Evolutionary conservation across 2,329 filamentous ascomycete genomes (phyloP), one percentile per base, ranked within the genome.

Genomic region (Venturia oleaginea): DNA sequence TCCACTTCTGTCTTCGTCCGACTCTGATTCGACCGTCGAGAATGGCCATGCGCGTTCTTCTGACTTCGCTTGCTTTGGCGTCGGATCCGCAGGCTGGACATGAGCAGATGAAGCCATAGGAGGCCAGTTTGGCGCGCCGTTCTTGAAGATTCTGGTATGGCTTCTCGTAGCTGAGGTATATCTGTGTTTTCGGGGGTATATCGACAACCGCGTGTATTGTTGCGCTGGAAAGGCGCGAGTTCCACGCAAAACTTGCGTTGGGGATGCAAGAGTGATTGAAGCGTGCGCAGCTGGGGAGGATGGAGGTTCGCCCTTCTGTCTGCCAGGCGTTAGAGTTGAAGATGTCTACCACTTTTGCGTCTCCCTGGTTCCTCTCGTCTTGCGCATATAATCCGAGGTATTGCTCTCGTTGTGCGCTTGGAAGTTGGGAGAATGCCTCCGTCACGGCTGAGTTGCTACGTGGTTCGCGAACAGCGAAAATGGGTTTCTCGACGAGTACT

Each of bases 271-370:
- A 60, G 40, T 60, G 59, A 15, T 60, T 60, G 34, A 60, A 60
- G 2, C 59, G 34, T 19, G 59, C 59, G 34, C 27, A 32, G 4
- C 11, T 38, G 5, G 40, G 59, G n/a, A 60, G 40, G 19, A 60
- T 60, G 1, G 59, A 60, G 10, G 59, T 60, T 17, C 59, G 59
- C 15, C 37, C 34, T 43, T 43, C 59, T 27, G 59, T 60, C 59
- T 60, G 59, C 59, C 59, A 60, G 37, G 68, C 68, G 59, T 70
- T 70, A 43, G 68, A 65, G 54, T 70, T 70, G 65, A 70, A 70
- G 17, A 70, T 68, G 59, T 70, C 68, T 38, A 69, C 61, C n/a
- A 70, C 64, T 3, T 13, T 65, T 32, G 66, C 67, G n/a, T 62
- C 64, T 15, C 60, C 65, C 43, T 62, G 27, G 7, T 51, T 46